Evolutionary conservation across 257 asterid genomes (phyloP), one percentile per base, ranked within the genome.

Genomic region (Solanum tarijense): DNA sequence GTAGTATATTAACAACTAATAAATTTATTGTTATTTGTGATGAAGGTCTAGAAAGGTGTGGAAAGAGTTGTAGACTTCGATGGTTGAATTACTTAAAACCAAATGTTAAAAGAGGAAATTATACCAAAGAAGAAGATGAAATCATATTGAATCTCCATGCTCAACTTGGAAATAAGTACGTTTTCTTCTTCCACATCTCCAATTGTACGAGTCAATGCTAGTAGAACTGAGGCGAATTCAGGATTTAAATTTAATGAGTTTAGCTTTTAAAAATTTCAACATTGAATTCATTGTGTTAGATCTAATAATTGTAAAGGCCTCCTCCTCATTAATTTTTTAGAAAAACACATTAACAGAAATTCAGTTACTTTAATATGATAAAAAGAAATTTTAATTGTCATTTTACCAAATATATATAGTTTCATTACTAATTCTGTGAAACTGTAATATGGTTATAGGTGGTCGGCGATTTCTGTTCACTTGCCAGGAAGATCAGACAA

Each of bases 51-150:
- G 86, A 83, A 10, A 87, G 89, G 60, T 87, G 89, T 46, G 89
- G 89, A 38, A 87, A 87, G 82, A 87, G 89, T 39, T 87, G 87
- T 87, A 82, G 89, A 83, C 81, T 87, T 69, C 41, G 89, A 81
- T 87, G 89, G 89, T 79, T 87, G 89, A 87, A 87, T 87, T 79
- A 86, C 36, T 46, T 86, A 14, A 86, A 60, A 2, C 88, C 88
- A 7, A 75, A 87, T 55, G 21, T 87, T 27, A 87, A 87, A 76
- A 87, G 86, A 73, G 88, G 88, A 3, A 87, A 87, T 11, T 87
- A 73, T 32, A 75, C 85, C 8, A 87, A 87, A 73, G 88, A 87
- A 87, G 88, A 87, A 36, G 88, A 87, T 12, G 85, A 87, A 32
- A 34, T 75, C 25, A 87, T 87, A 39, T 31, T 87, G 75, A 87